phyloP scores from a whole-genome alignment of 768 basidiomycete genomes.

The Tylopilus plumbeoviolaceoides region DNA sequence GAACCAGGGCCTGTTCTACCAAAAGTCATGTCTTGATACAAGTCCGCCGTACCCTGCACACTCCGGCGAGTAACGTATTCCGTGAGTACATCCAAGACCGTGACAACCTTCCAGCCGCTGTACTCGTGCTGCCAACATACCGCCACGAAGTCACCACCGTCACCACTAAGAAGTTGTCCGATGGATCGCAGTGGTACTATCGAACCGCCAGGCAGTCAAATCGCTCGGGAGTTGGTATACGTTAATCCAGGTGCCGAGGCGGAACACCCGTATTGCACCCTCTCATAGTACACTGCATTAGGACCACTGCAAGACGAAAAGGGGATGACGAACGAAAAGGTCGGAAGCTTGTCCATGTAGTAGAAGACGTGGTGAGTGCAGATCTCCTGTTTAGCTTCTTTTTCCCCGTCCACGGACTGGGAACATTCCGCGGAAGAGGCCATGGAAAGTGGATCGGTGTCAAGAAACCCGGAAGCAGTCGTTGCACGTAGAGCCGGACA shows the following conservation, averaged over 20 bases:
- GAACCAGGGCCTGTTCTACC: conserved; percentile 38
- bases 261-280: conserved; percentile 52
- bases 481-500: conserved; percentile 71
- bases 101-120: conserved; percentile 84
- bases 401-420: conserved; percentile 37
- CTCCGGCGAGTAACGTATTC: conserved; percentile 66
- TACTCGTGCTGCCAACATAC: conserved; percentile 79
- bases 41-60: conserved; percentile 36
- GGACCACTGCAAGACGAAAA: conserved; percentile 57
- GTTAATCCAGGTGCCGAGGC: conserved; percentile 46
- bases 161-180: conserved; percentile 70
- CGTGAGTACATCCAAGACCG: conserved; percentile 75
- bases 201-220: conserved; percentile 74
- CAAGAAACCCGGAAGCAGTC: conserved; percentile 72
- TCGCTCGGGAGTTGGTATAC: conserved; percentile 62
- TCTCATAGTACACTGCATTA: conserved; percentile 72
- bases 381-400: conserved; percentile 46
- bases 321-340: conserved; percentile 73
- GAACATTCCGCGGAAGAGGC: conserved; percentile 39
- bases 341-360: conserved; percentile 67
- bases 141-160: conserved; percentile 59
- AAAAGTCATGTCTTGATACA: conserved; percentile 52
- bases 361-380: conserved; percentile 71
- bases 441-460: conserved; percentile 63
- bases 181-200: conserved; percentile 60